Percentiles rank a stretch among this genome's conserved stretches.
Evolutionary conservation across 495 filamentous ascomycete genomes (phyloP).

Genomic region (Podospora appendiculata): DNA sequence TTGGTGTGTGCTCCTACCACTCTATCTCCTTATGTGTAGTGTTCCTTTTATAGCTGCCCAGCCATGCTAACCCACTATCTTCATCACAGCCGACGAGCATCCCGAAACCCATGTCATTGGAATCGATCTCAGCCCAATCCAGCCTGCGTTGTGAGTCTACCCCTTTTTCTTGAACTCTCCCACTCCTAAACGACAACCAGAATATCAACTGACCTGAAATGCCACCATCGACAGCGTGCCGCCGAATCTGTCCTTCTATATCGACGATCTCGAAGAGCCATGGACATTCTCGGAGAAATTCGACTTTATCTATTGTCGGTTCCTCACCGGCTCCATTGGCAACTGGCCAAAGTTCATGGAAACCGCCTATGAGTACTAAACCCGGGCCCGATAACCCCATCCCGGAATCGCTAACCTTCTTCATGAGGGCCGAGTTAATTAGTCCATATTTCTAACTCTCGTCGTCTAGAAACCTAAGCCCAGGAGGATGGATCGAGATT

Average conservation of each 20-base stretch:
- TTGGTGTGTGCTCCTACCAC: not conserved
- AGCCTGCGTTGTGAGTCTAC: constrained; percentile 34
- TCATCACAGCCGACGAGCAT: constrained; percentile 9
- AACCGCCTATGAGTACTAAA: not conserved
- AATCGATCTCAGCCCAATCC: constrained; percentile 39
- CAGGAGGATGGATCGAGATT: constrained; percentile 17
- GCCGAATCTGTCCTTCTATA: constrained; percentile 27
- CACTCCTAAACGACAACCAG: no score
- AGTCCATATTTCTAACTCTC: no score
- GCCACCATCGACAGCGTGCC: constrained; percentile 22
- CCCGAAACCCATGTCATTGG: constrained; percentile 13
- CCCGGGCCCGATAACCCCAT: no score
- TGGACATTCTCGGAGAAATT: constrained; percentile 36
- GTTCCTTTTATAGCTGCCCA: no score
- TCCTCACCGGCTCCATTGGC: constrained; percentile 31
- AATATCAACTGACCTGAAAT: no score
- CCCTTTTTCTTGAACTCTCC: no score
- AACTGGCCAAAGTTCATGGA: constrained; percentile 34
- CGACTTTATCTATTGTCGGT: constrained; percentile 39
- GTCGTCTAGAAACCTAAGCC: constrained; percentile 9
- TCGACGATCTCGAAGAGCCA: constrained; percentile 35
- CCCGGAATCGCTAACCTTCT: no score
- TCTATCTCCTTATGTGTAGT: no score
- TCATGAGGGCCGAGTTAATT: no score
- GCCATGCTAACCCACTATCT: no score